Evolutionary conservation across 805 yeast genomes (phyloP), one percentile per base, ranked within the genome.

Genomic region (Candida koratica): DNA sequence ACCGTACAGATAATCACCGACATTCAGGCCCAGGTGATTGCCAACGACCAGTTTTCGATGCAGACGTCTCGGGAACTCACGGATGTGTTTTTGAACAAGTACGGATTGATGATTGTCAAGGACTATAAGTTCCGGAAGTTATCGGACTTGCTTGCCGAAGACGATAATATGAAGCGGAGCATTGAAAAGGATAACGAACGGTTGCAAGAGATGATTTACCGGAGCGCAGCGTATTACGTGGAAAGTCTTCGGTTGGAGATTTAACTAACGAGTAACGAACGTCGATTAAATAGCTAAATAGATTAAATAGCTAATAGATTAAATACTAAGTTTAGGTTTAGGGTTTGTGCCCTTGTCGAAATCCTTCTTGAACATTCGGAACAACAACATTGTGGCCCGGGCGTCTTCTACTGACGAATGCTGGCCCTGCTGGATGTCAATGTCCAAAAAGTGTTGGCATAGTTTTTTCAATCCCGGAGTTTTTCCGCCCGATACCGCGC

Each of bases 391-490:
- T 0, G 96, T 79, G 1, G 89, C 89, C 50, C 76, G 75, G 0
- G 96, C 95, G 62, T 88, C 97, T 52, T 86, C 95, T 1, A 88
- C 85, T 0, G 96, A 85, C 3, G 93, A 82, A 61, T 89, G 96
- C 42, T 77, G 71, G 1, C 81, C 86, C 0, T 61, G 63, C 56
- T 88, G 96, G 39, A 88, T 84, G 7, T 75, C 79, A 2, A 72
- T 37, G 1, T 72, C 67, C 24, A 86, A 54, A 10, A 81, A 62
- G 47, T 75, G 79, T 41, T 69, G 64, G 1, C 83, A 60, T 19
- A 88, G 60, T 44, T 74, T 79, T 54, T 81, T 84, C 50, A 88
- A 66, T 29, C 81, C 65, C 2, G 96, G 96, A 0, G 84, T 73
- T 47, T 77, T 79, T 4, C 90, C 90, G 30, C 65, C 71, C 1